phyloP scores from a whole-genome alignment of 202 grass and related monocot species.

The Schoenoplectus triqueter region DNA sequence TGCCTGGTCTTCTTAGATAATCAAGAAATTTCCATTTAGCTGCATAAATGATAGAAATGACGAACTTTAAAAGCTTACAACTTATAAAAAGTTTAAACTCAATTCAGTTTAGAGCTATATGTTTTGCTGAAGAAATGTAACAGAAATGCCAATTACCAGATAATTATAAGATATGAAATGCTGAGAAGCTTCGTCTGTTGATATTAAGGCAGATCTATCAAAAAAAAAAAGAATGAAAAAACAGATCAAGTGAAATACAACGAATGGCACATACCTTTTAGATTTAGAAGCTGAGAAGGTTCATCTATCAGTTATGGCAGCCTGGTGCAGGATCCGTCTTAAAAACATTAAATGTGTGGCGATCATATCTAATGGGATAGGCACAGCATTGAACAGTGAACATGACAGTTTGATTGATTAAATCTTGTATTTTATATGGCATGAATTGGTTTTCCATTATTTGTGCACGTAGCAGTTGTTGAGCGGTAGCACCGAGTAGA shows the following conservation, averaged over 20 bases:
- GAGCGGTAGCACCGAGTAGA: neutral
- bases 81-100: neutral
- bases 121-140: neutral
- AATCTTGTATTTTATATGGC: slow-evolving; percentile 32
- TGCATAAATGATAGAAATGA: neutral
- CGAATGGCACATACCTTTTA: neutral
- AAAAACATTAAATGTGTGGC: slow-evolving; percentile 25
- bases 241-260: neutral
- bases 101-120: neutral
- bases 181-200: neutral
- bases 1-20: neutral
- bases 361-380: slow-evolving; percentile 22
- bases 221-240: neutral
- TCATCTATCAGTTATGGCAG: neutral
- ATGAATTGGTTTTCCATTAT: neutral
- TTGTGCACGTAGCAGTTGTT: slow-evolving; percentile 15
- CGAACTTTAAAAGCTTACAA: neutral
- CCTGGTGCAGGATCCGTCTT: neutral
- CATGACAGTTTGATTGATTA: slow-evolving; percentile 14
- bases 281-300: neutral
- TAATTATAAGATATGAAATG: neutral
- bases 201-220: neutral
- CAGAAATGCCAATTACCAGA: neutral
- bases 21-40: neutral
- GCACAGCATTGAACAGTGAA: slow-evolving; percentile 20